phyloP scores from a whole-genome alignment of 805 yeast genomes.

The Yamadazyma endophytica region DNA sequence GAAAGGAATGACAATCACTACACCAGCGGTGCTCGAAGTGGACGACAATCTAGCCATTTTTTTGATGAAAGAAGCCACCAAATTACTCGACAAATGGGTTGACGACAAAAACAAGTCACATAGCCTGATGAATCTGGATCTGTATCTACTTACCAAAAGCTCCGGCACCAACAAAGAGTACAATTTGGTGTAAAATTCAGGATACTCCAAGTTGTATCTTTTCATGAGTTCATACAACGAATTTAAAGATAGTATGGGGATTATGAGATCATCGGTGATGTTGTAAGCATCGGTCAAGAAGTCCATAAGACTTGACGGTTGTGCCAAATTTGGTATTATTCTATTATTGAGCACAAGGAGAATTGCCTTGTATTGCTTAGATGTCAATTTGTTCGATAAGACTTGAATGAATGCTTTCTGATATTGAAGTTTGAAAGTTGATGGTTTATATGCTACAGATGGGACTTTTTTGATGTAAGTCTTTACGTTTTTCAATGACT shows the following conservation, averaged over 20 bases:
- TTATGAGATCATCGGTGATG: constrained; percentile 37
- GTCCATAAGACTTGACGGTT: constrained; percentile 87
- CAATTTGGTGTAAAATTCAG: constrained; percentile 79
- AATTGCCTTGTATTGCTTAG: constrained; percentile 63
- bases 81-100: constrained; percentile 76
- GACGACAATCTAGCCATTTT: constrained; percentile 70
- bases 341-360: constrained; percentile 75
- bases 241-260: constrained; percentile 77
- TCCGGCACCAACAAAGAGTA: constrained; percentile 76
- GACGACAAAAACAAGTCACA: constrained; percentile 82
- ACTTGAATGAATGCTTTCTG: constrained; percentile 65
- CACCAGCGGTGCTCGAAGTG: constrained; percentile 82
- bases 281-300: constrained; percentile 85
- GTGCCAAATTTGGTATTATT: constrained; percentile 73
- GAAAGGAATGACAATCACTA: constrained; percentile 85
- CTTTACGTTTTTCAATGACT: constrained; percentile 24
- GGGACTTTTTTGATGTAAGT: constrained; percentile 31
- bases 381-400: constrained; percentile 46
- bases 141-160: constrained; percentile 70
- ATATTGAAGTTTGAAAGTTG: constrained; percentile 56
- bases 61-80: constrained; percentile 89
- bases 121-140: constrained; percentile 84
- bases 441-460: constrained; percentile 30
- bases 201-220: constrained; percentile 81
- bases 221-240: constrained; percentile 85